Evolutionary conservation across 495 filamentous ascomycete species (phyloP).

Genomic region (Trypethelium eluteriae): DNA sequence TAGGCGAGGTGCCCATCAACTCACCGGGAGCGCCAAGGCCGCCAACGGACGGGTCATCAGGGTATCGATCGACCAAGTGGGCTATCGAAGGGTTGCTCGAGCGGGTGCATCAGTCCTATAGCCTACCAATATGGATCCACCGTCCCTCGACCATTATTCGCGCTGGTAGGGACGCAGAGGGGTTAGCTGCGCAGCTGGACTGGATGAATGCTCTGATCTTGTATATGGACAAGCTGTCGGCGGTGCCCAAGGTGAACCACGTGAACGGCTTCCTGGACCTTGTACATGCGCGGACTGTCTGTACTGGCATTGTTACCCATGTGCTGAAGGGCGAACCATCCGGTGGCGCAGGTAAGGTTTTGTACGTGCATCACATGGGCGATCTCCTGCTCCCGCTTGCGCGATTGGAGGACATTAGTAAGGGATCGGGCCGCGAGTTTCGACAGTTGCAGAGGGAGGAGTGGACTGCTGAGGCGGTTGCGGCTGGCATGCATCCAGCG

Average conservation of each 20-base stretch:
- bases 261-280: slow-evolving; percentile 22
- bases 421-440: background rate
- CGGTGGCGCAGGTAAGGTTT: background rate
- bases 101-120: slow-evolving; percentile 10
- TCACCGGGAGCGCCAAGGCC: background rate
- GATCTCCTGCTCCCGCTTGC: slow-evolving; percentile 14
- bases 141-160: slow-evolving; percentile 29
- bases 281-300: slow-evolving; percentile 18
- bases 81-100: slow-evolving; percentile 24
- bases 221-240: slow-evolving; percentile 17
- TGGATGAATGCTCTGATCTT: slow-evolving; percentile 25
- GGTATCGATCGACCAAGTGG: slow-evolving; percentile 26
- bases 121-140: slow-evolving; percentile 21
- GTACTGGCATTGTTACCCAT: background rate
- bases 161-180: slow-evolving; percentile 15
- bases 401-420: background rate
- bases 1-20: no score
- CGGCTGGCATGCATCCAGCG: background rate
- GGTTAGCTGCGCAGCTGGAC: slow-evolving; percentile 18
- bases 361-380: slow-evolving; percentile 15
- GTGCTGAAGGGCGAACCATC: background rate
- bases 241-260: slow-evolving; percentile 14
- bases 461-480: background rate
- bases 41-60: slow-evolving; percentile 18
- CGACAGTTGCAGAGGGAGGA: background rate